Conservation (phyloP, 345 rosid genomes). For the Linum usitatissimum region DNA sequence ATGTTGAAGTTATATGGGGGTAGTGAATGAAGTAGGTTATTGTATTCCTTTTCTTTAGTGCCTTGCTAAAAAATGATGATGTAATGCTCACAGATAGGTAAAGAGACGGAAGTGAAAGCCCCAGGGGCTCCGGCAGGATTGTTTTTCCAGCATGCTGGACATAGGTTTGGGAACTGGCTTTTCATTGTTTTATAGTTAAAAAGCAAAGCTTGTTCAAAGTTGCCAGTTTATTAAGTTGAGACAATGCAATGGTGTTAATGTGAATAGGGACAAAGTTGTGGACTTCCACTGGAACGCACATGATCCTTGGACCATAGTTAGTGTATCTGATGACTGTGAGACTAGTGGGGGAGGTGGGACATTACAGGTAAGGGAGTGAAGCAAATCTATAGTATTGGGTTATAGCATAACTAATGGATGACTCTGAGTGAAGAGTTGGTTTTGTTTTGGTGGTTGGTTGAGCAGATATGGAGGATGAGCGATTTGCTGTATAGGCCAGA, state of each 20-base stretch:
- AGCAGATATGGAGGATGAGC: slow-evolving; percentile 89
- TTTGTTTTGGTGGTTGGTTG: no score
- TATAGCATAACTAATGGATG: no score
- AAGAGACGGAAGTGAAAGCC: slow-evolving; percentile 18
- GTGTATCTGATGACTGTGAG: slow-evolving; percentile 96
- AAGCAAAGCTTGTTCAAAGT: background rate
- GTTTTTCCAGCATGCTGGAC: slow-evolving; percentile 30
- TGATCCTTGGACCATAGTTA: slow-evolving; percentile 94
- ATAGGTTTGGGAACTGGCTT: slow-evolving; percentile 16
- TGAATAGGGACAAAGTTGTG: slow-evolving; percentile 77
- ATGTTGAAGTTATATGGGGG: background rate
- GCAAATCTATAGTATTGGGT: no score
- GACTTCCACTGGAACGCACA: slow-evolving; percentile 87
- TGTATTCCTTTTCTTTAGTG: background rate
- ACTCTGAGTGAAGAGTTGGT: background rate
- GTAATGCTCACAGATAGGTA: slow-evolving; percentile 15
- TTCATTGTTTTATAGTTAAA: background rate
- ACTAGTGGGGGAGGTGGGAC: slow-evolving; percentile 94
- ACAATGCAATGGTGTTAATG: background rate
- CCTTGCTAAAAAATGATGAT: background rate
- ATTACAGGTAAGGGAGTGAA: slow-evolving; percentile 44
- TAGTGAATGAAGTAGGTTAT: no score
- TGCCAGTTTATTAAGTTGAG: background rate
- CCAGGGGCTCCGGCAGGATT: slow-evolving; percentile 20
- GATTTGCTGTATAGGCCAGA: slow-evolving; percentile 80